Percentiles rank a stretch among this genome's conserved stretches.
These are phyloP conservation scores for Alternaria novae-zelandiae DNA, from an alignment of 2,329 filamentous ascomycete species.

Conservation along the genomic window DNA sequence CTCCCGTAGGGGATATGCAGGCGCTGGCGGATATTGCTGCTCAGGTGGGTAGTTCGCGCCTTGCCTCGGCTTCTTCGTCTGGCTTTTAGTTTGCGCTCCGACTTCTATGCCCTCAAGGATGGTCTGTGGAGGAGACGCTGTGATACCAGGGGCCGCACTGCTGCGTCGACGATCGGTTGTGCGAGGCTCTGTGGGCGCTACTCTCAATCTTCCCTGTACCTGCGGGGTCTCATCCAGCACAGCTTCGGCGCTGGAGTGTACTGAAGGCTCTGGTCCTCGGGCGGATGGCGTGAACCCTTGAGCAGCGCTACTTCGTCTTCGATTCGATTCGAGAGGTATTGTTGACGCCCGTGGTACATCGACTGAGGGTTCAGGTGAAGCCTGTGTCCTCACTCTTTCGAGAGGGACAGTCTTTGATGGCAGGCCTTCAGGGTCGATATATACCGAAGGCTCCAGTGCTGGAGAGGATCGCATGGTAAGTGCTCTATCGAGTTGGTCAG, in stretches of 20 bases:
- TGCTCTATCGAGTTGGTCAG: conserved; percentile 1
- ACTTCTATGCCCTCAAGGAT: not conserved
- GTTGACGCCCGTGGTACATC: conserved; percentile 9
- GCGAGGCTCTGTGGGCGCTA: not conserved
- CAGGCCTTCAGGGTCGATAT: not conserved
- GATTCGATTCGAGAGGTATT: not conserved
- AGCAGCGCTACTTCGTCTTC: conserved; percentile 16
- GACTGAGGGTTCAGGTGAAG: not conserved
- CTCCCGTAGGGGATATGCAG: conserved; percentile 31
- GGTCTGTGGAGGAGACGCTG: conserved; percentile 14
- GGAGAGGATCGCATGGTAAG: conserved; percentile 9
- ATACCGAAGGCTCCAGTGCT: conserved; percentile 9
- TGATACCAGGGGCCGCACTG: conserved; percentile 5
- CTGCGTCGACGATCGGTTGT: not conserved
- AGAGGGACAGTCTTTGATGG: not conserved
- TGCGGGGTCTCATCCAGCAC: not conserved
- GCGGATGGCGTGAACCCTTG: conserved; percentile 2
- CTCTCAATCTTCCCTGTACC: not conserved
- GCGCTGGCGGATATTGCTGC: conserved; percentile 30
- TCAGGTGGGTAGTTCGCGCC: conserved; percentile 17
- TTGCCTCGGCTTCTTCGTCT: conserved; percentile 14
- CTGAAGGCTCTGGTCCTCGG: conserved; percentile 11
- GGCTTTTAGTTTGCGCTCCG: not conserved
- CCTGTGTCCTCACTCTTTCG: not conserved
- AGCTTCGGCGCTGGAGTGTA: not conserved